Evolutionary conservation across 176 grass and related monocot species (phyloP).

Genomic region (Carex pumila): DNA sequence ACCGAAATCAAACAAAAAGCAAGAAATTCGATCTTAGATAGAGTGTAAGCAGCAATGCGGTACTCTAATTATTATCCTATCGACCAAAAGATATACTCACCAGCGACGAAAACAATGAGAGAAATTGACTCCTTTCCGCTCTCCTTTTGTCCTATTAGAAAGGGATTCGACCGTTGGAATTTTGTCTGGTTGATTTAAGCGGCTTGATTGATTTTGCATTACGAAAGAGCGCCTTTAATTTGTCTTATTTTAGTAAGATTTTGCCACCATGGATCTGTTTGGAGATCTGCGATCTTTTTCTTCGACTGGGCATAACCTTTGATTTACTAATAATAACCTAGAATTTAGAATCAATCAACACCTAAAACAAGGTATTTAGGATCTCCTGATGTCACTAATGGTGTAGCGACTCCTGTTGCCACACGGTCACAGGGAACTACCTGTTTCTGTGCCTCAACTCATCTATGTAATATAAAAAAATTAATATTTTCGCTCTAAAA

Average conservation of each 20-base stretch:
- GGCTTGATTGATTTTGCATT: not conserved
- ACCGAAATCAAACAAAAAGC: not conserved
- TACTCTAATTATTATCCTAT: not conserved
- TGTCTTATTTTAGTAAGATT: slow-evolving; percentile 1
- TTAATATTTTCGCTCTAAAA: too few relatives aligned
- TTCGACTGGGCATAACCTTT: not conserved
- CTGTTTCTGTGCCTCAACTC: too few relatives aligned
- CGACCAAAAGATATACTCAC: not conserved
- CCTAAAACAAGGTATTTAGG: not conserved
- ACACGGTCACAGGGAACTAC: not conserved
- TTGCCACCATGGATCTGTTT: too few relatives aligned
- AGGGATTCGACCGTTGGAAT: slow-evolving; percentile 14
- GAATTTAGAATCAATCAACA: not conserved
- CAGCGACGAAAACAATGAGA: not conserved
- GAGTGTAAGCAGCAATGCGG: not conserved
- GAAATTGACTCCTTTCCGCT: not conserved
- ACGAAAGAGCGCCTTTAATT: not conserved
- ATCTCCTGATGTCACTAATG: not conserved
- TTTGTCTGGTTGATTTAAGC: not conserved
- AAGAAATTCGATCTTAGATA: not conserved
- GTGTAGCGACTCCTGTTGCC: not conserved
- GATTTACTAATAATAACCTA: not conserved
- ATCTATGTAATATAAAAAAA: too few relatives aligned
- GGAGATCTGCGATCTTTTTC: not conserved
- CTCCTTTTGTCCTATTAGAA: slow-evolving; percentile 7